Base-by-base conservation (phyloP, 2,329 filamentous ascomycete species). In the Aspergillus awamori region DNA sequence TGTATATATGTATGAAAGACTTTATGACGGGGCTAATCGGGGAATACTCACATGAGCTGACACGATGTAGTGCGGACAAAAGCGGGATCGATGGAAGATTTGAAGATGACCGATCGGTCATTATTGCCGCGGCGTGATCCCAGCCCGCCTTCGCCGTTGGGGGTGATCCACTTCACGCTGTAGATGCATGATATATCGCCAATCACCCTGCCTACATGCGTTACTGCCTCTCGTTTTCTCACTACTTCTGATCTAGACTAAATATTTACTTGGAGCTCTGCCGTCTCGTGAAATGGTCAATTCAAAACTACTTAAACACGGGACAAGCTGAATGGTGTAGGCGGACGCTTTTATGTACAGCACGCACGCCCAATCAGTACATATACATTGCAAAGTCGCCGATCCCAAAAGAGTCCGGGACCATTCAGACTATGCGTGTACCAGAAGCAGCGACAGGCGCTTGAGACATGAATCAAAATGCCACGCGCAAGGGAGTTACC, bases 331-430 rank as follows among this genome's bases (percentile, higher is more conserved):
- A 62, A 67, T 67, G 66, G 59, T 61, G 60, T 63, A 65, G 65
- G 64, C 65, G 61, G 63, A 63, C 58, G 68, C 57, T 70, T 69
- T 65, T 73, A 73, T 73, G 63, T 73, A 74, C 70, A 74, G 69
- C 68, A 67, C 63, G 60, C 64, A 69, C 66, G 66, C 62, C 33
- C 66, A 67, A 66, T 61, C 59, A 61, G 65, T 69, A 69, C 70
- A 70, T 72, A 68, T 74, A 72, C 69, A 74, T 72, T 67, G 66
- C 62, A 67, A 63, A 53, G 64, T 53, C 53, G 61, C 65, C 62
- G 64, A 69, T 68, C 60, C 63, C 64, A 36, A 61, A 58, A 30
- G 54, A 59, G 60, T 61, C 55, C 60, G 62, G 61, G 53, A 62
- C 62, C 55, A 51, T 65, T 67, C 58, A 56, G 48, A 63, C 63